Percentiles rank a stretch among this genome's conserved stretches.
Evolutionary conservation across 225 moss, liverwort and hornwort species (phyloP).

Genomic region (Sphagnum tenellum): DNA sequence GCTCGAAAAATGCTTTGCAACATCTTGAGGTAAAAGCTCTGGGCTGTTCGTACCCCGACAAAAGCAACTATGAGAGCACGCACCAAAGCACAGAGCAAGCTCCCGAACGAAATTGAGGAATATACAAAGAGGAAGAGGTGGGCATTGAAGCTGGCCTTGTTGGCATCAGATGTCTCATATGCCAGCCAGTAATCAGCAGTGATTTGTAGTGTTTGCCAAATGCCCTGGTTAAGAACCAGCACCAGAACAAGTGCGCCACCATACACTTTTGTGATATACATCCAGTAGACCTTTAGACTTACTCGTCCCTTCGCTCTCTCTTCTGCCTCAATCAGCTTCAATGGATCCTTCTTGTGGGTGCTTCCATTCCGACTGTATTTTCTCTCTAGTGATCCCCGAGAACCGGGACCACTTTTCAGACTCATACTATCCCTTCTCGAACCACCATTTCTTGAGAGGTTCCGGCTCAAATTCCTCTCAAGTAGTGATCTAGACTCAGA

Average conservation of each 20-base stretch:
- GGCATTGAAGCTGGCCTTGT: constrained; percentile 19
- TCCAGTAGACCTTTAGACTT: constrained; percentile 44
- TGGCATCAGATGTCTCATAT: constrained; percentile 41
- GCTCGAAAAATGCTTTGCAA: constrained; percentile 55
- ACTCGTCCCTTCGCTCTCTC: constrained; percentile 62
- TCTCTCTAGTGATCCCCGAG: constrained; percentile 1
- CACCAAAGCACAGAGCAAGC: constrained; percentile 36
- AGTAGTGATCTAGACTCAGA: neutral
- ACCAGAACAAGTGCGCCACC: constrained; percentile 32
- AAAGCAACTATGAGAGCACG: constrained; percentile 29
- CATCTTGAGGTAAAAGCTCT: constrained; percentile 64
- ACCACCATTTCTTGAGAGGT: neutral
- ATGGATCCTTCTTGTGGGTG: constrained; percentile 17
- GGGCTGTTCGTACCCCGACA: constrained; percentile 48
- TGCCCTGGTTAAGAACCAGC: constrained; percentile 32
- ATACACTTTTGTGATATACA: constrained; percentile 55
- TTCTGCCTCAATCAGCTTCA: constrained; percentile 69
- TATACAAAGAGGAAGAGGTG: constrained; percentile 50
- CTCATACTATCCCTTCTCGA: too few relatives aligned
- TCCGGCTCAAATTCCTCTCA: constrained; percentile 5
- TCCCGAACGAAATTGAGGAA: constrained; percentile 31
- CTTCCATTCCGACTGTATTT: neutral
- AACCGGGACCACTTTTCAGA: too few relatives aligned
- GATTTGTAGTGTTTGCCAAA: constrained; percentile 53
- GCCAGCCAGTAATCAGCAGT: constrained; percentile 79